phyloP scores from a whole-genome alignment of 805 yeast genomes.

The Spathaspora boniae region DNA sequence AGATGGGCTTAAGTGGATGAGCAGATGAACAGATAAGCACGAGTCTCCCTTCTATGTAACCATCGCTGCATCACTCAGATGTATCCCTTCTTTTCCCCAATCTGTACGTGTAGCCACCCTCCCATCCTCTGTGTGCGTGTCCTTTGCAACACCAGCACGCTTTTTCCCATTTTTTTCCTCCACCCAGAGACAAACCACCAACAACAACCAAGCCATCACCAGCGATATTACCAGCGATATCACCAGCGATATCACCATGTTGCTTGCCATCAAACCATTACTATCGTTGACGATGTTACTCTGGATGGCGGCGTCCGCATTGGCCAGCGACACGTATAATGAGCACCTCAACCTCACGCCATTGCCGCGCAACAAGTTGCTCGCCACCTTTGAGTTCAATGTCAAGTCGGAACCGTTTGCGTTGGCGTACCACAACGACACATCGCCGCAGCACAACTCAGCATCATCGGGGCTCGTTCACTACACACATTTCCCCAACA shows the following conservation, averaged over 20 bases:
- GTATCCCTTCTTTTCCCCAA: no score
- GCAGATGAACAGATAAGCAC: no score
- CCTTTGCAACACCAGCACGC: no score
- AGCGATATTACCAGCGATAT: not conserved
- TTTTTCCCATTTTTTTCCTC: not conserved
- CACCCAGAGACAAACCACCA: not conserved
- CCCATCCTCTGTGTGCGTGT: no score
- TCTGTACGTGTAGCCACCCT: no score
- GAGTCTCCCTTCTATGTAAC: not conserved
- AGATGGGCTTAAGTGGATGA: no score
- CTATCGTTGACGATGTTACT: not conserved
- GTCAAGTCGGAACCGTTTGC: slow-evolving; percentile 49
- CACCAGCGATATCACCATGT: not conserved
- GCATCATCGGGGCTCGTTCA: slow-evolving; percentile 29
- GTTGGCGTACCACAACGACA: slow-evolving; percentile 17
- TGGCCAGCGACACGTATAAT: slow-evolving; percentile 33
- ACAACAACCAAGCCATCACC: not conserved
- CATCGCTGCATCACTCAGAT: no score
- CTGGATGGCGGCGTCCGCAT: not conserved
- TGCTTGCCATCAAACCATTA: not conserved
- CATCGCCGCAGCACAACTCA: slow-evolving; percentile 4
- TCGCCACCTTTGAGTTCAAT: slow-evolving; percentile 70
- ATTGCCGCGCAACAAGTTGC: slow-evolving; percentile 64
- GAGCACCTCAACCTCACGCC: slow-evolving; percentile 68
- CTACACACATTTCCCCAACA: slow-evolving; percentile 72